phyloP scores from a whole-genome alignment of 208 protist genomes.

The Naegleria fowleri region DNA sequence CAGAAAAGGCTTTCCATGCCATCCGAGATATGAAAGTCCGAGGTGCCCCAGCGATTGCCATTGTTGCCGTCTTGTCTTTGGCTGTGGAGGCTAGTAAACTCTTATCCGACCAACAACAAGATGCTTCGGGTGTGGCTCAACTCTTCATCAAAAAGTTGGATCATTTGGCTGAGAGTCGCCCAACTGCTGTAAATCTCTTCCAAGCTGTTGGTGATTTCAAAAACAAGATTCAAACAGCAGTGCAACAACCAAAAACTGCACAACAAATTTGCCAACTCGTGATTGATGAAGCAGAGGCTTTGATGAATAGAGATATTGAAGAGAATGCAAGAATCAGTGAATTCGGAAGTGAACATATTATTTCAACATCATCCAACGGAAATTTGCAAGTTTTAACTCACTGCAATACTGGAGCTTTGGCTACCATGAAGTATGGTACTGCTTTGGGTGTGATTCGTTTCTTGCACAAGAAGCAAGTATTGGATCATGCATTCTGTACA shows the following conservation, averaged over 20 bases:
- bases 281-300: constrained; percentile 64
- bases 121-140: constrained; percentile 44
- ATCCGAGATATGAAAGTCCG: constrained; percentile 87
- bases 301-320: constrained; percentile 72
- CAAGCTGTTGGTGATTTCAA: constrained; percentile 69
- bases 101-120: constrained; percentile 38
- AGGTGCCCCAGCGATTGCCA: constrained; percentile 88
- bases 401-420: constrained; percentile 87
- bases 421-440: constrained; percentile 80
- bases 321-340: constrained; percentile 82
- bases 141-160: constrained; percentile 62
- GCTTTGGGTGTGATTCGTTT: constrained; percentile 82
- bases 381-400: constrained; percentile 75
- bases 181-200: constrained; percentile 90
- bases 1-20: constrained; percentile 72
- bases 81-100: constrained; percentile 59
- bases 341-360: constrained; percentile 68
- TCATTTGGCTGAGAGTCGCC: constrained; percentile 77
- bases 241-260: background rate
- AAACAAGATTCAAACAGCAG: constrained; percentile 43
- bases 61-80: constrained; percentile 80
- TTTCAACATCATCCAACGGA: constrained; percentile 36
- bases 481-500: constrained; percentile 77
- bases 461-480: constrained; percentile 63
- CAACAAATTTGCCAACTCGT: constrained; percentile 54